Evolutionary conservation across 495 filamentous ascomycete genomes (phyloP).

Genomic region (Evansstolkia leycettana): DNA sequence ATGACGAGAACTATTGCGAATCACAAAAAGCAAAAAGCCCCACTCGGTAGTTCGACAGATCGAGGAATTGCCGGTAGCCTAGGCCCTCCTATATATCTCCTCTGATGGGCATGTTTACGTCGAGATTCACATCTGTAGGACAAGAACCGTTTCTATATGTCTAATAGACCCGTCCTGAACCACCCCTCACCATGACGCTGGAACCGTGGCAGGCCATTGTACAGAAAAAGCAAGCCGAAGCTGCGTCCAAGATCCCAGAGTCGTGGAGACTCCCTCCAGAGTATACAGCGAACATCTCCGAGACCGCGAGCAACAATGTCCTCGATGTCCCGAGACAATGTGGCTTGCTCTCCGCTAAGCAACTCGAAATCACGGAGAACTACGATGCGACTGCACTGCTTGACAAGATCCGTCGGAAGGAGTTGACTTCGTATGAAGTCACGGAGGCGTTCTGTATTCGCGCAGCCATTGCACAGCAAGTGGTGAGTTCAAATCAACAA

Average conservation of each 20-base stretch:
- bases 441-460: constrained; percentile 38
- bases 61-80: too few species aligned
- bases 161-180: too few species aligned
- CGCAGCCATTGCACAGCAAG: constrained; percentile 23
- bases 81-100: too few species aligned
- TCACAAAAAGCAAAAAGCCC: too few species aligned
- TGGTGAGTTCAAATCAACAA: constrained; percentile 16
- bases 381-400: constrained; percentile 34
- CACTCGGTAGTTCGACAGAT: too few species aligned
- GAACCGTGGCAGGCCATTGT: not conserved
- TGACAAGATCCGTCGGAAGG: constrained; percentile 10
- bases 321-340: constrained; percentile 10
- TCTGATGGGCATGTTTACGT: too few species aligned
- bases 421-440: constrained; percentile 30
- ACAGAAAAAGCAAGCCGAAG: not conserved
- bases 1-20: too few species aligned
- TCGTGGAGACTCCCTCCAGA: constrained; percentile 13
- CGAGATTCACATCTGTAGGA: too few species aligned
- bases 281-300: constrained; percentile 1
- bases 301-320: not conserved
- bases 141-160: too few species aligned
- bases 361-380: constrained; percentile 40
- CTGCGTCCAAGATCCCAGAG: constrained; percentile 11
- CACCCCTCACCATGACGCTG: too few species aligned
- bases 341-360: constrained; percentile 16